Evolutionary conservation across 805 yeast species (phyloP).

Genomic region (Cyberlindnera xishuangbannaensis): DNA sequence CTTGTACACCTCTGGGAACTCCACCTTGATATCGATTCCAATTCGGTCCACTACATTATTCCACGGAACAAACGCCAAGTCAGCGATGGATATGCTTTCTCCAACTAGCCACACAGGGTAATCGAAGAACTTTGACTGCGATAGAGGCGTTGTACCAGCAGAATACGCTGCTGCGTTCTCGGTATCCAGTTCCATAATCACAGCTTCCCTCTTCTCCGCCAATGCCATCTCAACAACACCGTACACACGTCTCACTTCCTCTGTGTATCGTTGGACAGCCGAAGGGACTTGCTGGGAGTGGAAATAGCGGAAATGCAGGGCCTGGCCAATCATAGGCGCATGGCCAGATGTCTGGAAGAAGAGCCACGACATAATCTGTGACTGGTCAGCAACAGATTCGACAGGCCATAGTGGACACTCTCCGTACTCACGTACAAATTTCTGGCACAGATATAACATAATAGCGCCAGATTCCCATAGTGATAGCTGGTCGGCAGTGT

Average conservation of each 20-base stretch:
- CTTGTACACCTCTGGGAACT: slow-evolving; percentile 91
- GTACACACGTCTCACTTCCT: slow-evolving; percentile 88
- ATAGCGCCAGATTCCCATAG: slow-evolving; percentile 97
- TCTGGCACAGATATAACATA: slow-evolving; percentile 72
- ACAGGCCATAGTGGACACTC: slow-evolving; percentile 81
- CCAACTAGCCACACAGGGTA: slow-evolving; percentile 96
- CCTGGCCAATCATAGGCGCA: slow-evolving; percentile 98
- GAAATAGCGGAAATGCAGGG: slow-evolving; percentile 87
- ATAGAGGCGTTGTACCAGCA: slow-evolving; percentile 81
- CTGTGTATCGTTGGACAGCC: slow-evolving; percentile 86
- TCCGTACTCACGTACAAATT: slow-evolving; percentile 53
- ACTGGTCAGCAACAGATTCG: slow-evolving; percentile 62
- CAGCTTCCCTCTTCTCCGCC: slow-evolving; percentile 86
- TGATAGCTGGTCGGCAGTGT: slow-evolving; percentile 68
- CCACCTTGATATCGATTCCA: slow-evolving; percentile 80
- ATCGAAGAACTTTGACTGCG: slow-evolving; percentile 82
- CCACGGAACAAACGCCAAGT: slow-evolving; percentile 93
- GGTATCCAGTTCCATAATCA: slow-evolving; percentile 81
- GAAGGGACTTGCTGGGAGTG: slow-evolving; percentile 80
- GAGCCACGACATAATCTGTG: slow-evolving; percentile 82
- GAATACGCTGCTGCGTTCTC: slow-evolving; percentile 85
- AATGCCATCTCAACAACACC: slow-evolving; percentile 94
- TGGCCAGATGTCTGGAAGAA: slow-evolving; percentile 96
- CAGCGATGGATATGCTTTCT: slow-evolving; percentile 79
- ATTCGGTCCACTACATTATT: slow-evolving; percentile 91